Percentiles rank a stretch among this genome's conserved stretches.
These are phyloP conservation scores for Melanopsichium pennsylvanicum DNA, from an alignment of 1,284 basidiomycete species.

Conservation along the genomic window DNA sequence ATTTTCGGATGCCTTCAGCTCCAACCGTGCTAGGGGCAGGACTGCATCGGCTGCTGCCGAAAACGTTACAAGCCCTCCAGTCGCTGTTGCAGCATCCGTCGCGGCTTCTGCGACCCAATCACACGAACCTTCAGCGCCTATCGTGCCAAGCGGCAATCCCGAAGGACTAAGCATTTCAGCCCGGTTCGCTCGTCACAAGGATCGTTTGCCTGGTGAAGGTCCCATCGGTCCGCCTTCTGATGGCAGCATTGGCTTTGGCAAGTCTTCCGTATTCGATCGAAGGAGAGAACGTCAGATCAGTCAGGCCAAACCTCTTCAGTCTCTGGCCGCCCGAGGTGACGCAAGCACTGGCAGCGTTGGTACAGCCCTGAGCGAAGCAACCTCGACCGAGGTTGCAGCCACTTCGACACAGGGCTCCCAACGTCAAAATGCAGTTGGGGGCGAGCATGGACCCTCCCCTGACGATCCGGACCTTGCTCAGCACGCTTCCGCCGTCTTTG, in stretches of 20 bases:
- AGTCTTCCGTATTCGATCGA: slow-evolving; percentile 46
- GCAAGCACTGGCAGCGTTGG: not conserved
- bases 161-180: slow-evolving; percentile 44
- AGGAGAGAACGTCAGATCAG: slow-evolving; percentile 41
- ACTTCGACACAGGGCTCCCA: not conserved
- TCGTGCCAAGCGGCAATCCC: slow-evolving; percentile 38
- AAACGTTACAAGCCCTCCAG: not conserved
- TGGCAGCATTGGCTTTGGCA: slow-evolving; percentile 57
- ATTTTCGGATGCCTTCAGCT: slow-evolving; percentile 45
- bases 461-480: slow-evolving; percentile 44
- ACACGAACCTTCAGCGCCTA: slow-evolving; percentile 26
- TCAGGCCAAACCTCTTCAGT: slow-evolving; percentile 10
- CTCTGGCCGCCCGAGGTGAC: slow-evolving; percentile 7
- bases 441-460: slow-evolving; percentile 12
- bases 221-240: slow-evolving; percentile 59
- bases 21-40: slow-evolving; percentile 30
- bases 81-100: not conserved
- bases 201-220: slow-evolving; percentile 54
- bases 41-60: slow-evolving; percentile 19
- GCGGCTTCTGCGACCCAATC: not conserved
- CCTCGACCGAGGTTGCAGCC: not conserved
- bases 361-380: not conserved
- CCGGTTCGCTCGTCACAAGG: slow-evolving; percentile 47
- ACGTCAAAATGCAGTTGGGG: slow-evolving; percentile 1
- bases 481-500: slow-evolving; percentile 48